phyloP scores from a whole-genome alignment of 345 rosid species.

The Xanthoceras sorbifolium region DNA sequence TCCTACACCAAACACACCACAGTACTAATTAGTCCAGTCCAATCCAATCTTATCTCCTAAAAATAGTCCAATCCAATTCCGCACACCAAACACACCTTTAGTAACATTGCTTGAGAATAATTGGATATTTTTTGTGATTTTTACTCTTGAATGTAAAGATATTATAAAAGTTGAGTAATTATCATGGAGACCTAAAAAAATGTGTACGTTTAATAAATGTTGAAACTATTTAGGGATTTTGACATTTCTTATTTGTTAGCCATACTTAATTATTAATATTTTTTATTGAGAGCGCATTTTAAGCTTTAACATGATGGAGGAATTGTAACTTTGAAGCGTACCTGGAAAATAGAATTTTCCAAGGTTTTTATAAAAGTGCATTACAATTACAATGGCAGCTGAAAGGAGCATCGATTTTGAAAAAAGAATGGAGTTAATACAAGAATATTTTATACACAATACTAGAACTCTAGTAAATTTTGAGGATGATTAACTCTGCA shows the following conservation, averaged over 20 bases:
- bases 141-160: background rate
- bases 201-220: background rate
- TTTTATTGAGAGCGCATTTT: background rate
- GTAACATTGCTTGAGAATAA: background rate
- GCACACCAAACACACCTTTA: too few relatives aligned
- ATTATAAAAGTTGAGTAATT: background rate
- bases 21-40: too few relatives aligned
- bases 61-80: too few relatives aligned
- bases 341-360: background rate
- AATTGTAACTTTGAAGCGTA: background rate
- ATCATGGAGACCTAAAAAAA: background rate
- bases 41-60: too few relatives aligned
- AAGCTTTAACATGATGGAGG: background rate
- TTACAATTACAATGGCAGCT: background rate
- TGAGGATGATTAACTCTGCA: background rate
- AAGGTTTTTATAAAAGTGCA: background rate
- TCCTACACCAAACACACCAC: too few relatives aligned
- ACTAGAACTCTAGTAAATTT: background rate
- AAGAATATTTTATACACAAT: background rate
- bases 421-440: background rate
- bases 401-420: background rate
- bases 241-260: background rate
- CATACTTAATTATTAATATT: background rate
- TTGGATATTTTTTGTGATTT: background rate
- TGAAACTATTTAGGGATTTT: background rate